Base-by-base conservation (phyloP, 768 basidiomycete genomes). In the Leccinum longicurvipes region DNA sequence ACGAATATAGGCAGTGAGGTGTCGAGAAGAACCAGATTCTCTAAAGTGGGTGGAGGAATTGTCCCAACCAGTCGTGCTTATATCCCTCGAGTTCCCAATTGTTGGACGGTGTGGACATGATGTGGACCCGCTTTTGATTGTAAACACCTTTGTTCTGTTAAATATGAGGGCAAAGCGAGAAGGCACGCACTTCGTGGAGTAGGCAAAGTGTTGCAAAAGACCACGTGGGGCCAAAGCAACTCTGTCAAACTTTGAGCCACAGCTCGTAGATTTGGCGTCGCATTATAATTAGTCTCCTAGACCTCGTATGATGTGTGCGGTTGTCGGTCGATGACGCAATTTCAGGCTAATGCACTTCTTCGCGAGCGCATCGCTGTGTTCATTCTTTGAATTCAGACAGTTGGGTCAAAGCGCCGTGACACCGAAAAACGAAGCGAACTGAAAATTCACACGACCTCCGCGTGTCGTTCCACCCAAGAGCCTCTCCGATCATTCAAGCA, bases 21-120 rank as follows among this genome's bases (percentile, higher is more conserved):
- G n/a, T 10, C 3, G 56, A 54, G 56, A 60, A 56, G 44, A 53
- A 53, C 59, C 59, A 63, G 63, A 41, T 52, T 47, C 54, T 58
- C 54, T 29, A 23, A 29, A 36, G 17, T n/a, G 44, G 29, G 17
- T n/a, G 19, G 21, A 31, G 15, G n/a, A 19, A 46, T 23, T 44
- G 11, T 21, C 34, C 24, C 6, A 24, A 21, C 42, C 1, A 5
- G 6, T 7, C 28, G 23, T 10, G 12, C 41, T 67, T 66, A 63
- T 56, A 66, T 54, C 32, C 44, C 54, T 55, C n/a, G 15, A 15
- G 12, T n/a, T 21, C 21, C 50, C 29, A 32, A 53, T 57, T 53
- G 58, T 55, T 52, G 11, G 12, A 19, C 14, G 31, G 1, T 48
- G 31, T 61, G 54, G 56, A 47, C 47, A 41, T 24, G 9, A 1